phyloP scores from a whole-genome alignment of 2,329 filamentous ascomycete species.

The Colletotrichum zoysiae region DNA sequence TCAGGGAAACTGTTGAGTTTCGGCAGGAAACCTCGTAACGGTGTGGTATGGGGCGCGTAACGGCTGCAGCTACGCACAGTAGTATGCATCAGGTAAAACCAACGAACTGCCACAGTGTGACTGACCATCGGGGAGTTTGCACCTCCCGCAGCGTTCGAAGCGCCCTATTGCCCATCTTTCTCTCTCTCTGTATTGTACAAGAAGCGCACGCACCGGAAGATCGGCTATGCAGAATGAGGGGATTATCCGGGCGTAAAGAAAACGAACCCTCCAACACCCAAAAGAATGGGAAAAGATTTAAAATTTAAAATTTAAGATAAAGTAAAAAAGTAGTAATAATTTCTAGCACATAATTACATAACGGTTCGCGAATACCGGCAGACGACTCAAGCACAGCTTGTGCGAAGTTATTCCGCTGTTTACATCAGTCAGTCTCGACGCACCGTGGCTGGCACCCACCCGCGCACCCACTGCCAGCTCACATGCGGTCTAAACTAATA shows the following conservation, averaged over 20 bases:
- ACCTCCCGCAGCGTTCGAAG: neutral
- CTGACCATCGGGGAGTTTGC: conserved; percentile 11
- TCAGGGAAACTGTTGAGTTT: neutral
- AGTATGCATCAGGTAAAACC: neutral
- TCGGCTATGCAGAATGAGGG: neutral
- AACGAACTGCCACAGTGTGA: conserved; percentile 8
- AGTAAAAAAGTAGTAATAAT: neutral
- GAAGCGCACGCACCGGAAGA: neutral
- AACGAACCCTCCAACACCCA: neutral
- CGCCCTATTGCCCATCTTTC: neutral
- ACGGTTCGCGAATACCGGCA: conserved; percentile 4
- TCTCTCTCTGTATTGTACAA: neutral
- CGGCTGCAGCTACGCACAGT: neutral
- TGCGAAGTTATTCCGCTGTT: conserved; percentile 2
- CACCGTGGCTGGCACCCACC: neutral
- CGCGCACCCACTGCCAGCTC: conserved; percentile 20
- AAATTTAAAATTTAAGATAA: no score
- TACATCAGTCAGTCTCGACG: conserved; percentile 2
- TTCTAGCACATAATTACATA: neutral
- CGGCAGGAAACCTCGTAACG: neutral
- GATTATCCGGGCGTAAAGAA: neutral
- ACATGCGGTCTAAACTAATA: conserved; percentile 14
- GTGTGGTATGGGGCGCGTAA: neutral
- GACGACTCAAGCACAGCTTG: neutral
- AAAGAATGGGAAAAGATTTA: neutral